Base-by-base conservation (phyloP, 208 protist species). In the Cochliopodium minus region DNA sequence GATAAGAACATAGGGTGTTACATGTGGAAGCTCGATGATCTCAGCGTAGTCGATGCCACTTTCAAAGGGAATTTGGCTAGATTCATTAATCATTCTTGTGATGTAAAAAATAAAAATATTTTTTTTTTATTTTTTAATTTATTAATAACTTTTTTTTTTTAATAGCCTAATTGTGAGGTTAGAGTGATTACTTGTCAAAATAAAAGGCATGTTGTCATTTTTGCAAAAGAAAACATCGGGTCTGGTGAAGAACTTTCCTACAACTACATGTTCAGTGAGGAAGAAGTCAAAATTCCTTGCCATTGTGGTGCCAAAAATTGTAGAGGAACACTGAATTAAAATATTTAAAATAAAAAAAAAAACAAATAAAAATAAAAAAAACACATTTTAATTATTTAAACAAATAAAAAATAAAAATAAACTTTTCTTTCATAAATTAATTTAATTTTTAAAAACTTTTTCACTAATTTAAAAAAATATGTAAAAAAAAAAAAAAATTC, bases 81-180 rank as follows among this genome's bases (percentile, higher is more conserved):
- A 33, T 87, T 83, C 57, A 87, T 88, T 13, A 88, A 88, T 65
- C 82, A 88, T 54, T 76, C 59, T 59, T 88, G 82, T 54, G 69
- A 77, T 23, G 76, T 77, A 83, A 82, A 55, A n/a, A n/a, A n/a
- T n/a, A n/a, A n/a, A n/a, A n/a, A n/a, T n/a, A n/a, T n/a, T n/a
- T n/a, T n/a, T n/a, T n/a, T n/a, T n/a, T n/a, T n/a, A n/a, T n/a
- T n/a, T n/a, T n/a, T n/a, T n/a, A n/a, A n/a, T n/a, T n/a, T n/a
- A n/a, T n/a, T n/a, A n/a, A n/a, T n/a, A n/a, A n/a, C n/a, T n/a
- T n/a, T n/a, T n/a, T n/a, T n/a, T n/a, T n/a, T n/a, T n/a, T n/a
- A n/a, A n/a, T n/a, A n/a, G n/a, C 79, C 79, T 20, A 85, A 83
- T 60, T 85, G 79, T 62, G 74, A 64, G 20, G 78, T 75, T 7